Evolutionary conservation across 2,329 filamentous ascomycete species (phyloP).

Genomic region (Alternaria angustiovoidea): DNA sequence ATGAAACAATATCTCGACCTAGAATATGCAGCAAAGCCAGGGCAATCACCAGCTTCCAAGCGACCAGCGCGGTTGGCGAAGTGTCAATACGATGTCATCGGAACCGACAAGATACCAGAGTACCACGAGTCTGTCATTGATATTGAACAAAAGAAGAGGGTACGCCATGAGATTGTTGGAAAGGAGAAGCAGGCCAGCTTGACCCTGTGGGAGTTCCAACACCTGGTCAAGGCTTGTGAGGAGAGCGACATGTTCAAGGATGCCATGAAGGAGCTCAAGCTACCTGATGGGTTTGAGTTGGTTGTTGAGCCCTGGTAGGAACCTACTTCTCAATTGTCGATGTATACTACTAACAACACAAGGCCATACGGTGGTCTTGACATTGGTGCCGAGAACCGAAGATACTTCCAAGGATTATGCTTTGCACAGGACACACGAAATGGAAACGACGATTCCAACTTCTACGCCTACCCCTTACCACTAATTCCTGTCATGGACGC

Average conservation of each 20-base stretch:
- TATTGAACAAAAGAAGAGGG: constrained; percentile 52
- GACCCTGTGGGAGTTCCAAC: constrained; percentile 53
- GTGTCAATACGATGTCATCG: constrained; percentile 66
- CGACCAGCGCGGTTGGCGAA: constrained; percentile 61
- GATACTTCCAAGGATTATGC: constrained; percentile 64
- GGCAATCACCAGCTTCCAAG: constrained; percentile 51
- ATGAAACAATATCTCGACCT: constrained; percentile 58
- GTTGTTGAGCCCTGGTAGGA: constrained; percentile 60
- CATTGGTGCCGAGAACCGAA: constrained; percentile 55
- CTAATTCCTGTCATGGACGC: constrained; percentile 50
- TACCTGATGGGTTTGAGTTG: constrained; percentile 65
- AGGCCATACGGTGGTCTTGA: constrained; percentile 64
- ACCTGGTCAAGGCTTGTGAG: constrained; percentile 56
- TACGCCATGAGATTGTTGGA: constrained; percentile 58
- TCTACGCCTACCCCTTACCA: constrained; percentile 52
- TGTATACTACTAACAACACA: constrained; percentile 1
- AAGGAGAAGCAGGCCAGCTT: constrained; percentile 59
- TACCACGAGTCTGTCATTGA: constrained; percentile 65
- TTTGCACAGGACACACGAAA: constrained; percentile 59
- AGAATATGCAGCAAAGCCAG: constrained; percentile 54
- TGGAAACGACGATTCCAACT: constrained; percentile 55
- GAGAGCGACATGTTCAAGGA: constrained; percentile 62
- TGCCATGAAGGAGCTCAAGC: constrained; percentile 59
- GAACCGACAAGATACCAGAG: constrained; percentile 59
- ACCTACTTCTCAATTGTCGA: background rate